Percentiles rank a stretch among this genome's conserved stretches.
Evolutionary conservation across 2,329 filamentous ascomycete genomes (phyloP).

Genomic region (Nemania sp.): DNA sequence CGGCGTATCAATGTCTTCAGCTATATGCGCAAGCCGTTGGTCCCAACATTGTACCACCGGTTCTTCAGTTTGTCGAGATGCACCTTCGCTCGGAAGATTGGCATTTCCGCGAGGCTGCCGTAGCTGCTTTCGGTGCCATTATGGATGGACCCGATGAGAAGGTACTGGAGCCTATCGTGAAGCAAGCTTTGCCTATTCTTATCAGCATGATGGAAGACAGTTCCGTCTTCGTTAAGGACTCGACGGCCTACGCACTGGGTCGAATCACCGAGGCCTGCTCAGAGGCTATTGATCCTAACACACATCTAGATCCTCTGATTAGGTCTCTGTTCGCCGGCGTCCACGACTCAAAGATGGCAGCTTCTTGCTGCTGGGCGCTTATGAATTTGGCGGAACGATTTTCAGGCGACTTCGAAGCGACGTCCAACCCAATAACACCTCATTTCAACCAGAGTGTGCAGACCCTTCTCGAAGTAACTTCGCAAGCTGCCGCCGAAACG

Average conservation of each 20-base stretch:
- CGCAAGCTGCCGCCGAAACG: slow-evolving; percentile 84
- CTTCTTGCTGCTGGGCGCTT: slow-evolving; percentile 98
- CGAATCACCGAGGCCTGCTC: slow-evolving; percentile 95
- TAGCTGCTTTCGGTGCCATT: slow-evolving; percentile 96
- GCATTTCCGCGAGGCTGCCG: slow-evolving; percentile 94
- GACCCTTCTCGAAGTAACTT: slow-evolving; percentile 86
- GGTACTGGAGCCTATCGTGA: slow-evolving; percentile 91
- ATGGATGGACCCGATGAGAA: slow-evolving; percentile 98
- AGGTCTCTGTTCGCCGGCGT: slow-evolving; percentile 90
- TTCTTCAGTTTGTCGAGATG: slow-evolving; percentile 90
- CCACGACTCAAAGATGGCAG: slow-evolving; percentile 93
- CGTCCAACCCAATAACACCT: slow-evolving; percentile 84
- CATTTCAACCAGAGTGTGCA: slow-evolving; percentile 94
- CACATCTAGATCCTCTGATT: slow-evolving; percentile 87
- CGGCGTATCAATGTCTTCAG: slow-evolving; percentile 95
- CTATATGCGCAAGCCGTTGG: slow-evolving; percentile 94
- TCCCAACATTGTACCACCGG: slow-evolving; percentile 83
- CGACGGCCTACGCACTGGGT: slow-evolving; percentile 93
- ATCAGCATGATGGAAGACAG: slow-evolving; percentile 93
- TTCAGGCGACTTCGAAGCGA: slow-evolving; percentile 82
- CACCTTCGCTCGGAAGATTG: slow-evolving; percentile 93
- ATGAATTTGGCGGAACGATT: slow-evolving; percentile 99
- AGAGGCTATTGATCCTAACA: slow-evolving; percentile 86
- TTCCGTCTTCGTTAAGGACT: slow-evolving; percentile 92
- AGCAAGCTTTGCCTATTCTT: slow-evolving; percentile 91